These are phyloP conservation scores for Dichotomopilus funicola DNA, from an alignment of 2,329 filamentous ascomycete species.

Conservation along the genomic window DNA sequence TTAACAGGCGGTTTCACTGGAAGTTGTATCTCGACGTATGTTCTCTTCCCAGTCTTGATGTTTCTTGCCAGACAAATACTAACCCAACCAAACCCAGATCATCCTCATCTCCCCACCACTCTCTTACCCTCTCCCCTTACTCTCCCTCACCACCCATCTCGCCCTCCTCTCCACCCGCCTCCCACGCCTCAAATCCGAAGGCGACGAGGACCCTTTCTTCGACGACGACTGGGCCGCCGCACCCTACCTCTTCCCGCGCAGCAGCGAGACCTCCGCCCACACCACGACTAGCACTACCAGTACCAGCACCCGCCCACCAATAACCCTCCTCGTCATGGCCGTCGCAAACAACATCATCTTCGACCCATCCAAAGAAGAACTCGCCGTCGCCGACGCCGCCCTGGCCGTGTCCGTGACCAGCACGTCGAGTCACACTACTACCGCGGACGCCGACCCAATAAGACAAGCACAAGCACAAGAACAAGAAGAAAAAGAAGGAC, in stretches of 20 bases:
- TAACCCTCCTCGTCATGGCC: conserved; percentile 84
- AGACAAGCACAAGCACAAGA: not conserved
- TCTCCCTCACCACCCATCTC: conserved; percentile 89
- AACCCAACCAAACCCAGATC: conserved; percentile 49
- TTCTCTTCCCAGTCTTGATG: conserved; percentile 18
- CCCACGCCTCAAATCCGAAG: conserved; percentile 77
- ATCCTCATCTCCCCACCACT: conserved; percentile 87
- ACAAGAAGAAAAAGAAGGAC: conserved; percentile 12
- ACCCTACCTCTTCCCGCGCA: conserved; percentile 64
- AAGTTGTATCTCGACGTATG: conserved; percentile 88
- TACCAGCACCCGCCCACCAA: conserved; percentile 56
- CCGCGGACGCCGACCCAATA: not conserved
- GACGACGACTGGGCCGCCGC: conserved; percentile 95
- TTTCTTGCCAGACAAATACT: not conserved
- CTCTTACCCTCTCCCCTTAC: conserved; percentile 85
- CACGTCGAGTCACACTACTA: not conserved
- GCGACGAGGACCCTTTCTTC: conserved; percentile 94
- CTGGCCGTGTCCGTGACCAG: conserved; percentile 75
- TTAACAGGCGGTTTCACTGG: conserved; percentile 93
- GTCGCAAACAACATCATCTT: conserved; percentile 88
- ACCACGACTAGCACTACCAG: conserved; percentile 10
- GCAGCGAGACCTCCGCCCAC: not conserved
- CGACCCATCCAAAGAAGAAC: conserved; percentile 84
- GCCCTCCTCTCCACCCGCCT: conserved; percentile 83
- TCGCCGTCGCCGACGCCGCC: conserved; percentile 85